A percentile compares a stretch with the other conserved stretches of the same genome.
phyloP scores from a whole-genome alignment of 805 yeast species.

The Saturnispora gosingensis region DNA sequence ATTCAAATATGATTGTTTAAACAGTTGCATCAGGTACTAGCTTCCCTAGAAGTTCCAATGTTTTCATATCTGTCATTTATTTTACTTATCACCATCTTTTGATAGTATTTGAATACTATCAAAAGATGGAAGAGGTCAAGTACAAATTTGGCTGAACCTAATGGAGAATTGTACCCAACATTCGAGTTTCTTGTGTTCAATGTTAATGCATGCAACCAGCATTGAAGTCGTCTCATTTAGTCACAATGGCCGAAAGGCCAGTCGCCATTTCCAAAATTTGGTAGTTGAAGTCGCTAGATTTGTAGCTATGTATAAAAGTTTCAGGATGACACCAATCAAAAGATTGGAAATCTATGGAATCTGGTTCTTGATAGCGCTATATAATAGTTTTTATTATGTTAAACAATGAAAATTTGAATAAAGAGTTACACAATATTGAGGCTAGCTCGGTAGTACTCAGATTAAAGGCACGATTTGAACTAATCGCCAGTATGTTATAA shows the following conservation, averaged over 20 bases:
- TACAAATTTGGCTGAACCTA: no score
- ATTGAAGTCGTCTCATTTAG: no score
- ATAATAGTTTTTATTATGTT: not conserved
- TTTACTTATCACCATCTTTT: not conserved
- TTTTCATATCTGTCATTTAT: not conserved
- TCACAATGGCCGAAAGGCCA: no score
- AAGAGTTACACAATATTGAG: not conserved
- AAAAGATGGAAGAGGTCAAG: not conserved
- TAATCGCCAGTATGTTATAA: conserved; percentile 29
- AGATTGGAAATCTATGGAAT: not conserved
- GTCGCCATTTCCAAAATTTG: not conserved
- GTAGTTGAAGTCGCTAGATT: not conserved
- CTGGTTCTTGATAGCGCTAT: not conserved
- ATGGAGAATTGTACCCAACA: no score
- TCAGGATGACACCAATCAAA: not conserved
- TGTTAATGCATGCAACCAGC: no score
- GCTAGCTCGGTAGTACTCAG: not conserved
- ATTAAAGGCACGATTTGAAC: not conserved
- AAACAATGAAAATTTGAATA: not conserved
- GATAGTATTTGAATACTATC: not conserved
- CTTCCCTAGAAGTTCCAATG: not conserved
- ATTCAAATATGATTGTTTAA: not conserved
- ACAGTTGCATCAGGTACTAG: not conserved
- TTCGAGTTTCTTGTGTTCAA: no score
- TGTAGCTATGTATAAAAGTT: not conserved